Base-by-base conservation (phyloP, 1,284 basidiomycete genomes). In the Moesziomyces sp. region DNA sequence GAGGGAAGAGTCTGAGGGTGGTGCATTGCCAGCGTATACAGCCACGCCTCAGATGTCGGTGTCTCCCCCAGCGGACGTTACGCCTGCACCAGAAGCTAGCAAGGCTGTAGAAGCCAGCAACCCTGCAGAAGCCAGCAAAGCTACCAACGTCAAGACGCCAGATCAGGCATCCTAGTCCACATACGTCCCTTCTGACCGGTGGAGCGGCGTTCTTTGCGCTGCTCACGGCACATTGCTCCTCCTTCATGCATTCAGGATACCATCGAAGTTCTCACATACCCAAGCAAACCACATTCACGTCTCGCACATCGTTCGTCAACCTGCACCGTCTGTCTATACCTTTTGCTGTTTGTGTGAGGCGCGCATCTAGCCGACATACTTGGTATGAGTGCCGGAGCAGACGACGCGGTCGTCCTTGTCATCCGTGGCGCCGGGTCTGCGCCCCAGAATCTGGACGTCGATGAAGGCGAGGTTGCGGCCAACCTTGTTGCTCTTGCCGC, bases 381-480 rank as follows among this genome's bases (percentile, higher is more conserved):
- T 77, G 26, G 71, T 77, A 50, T 77, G 75, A 23, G 38, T 64
- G 0, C 67, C 75, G 3, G 53, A 60, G 13, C 57, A 63, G 3
- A 77, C 64, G 11, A 75, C 54, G 13, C 56, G 58, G 35, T 74
- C 75, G 19, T 70, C 64, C 28, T 58, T 58, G 19, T 58, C 54
- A 5, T 67, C 63, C 1, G 49, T 52, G 4, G 35, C 67, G 3
- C 58, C 63, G 7, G 48, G 61, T 16, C 69, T 72, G n/a, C 65
- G 56, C 1, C 48, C 63, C 7, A 53, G 24, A 34, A 78, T 70
- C 47, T 74, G 47, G 3, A 78, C 76, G 23, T 63, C 65, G 51
- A 78, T 62, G 26, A 78, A 78, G 23, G 74, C 76, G n/a, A 78
- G 54, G 28, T 65, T 65, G 28, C 69, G 38, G 9, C 76, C 76